Base-by-base conservation (phyloP, 345 rosid species). In the Populus deltoides region DNA sequence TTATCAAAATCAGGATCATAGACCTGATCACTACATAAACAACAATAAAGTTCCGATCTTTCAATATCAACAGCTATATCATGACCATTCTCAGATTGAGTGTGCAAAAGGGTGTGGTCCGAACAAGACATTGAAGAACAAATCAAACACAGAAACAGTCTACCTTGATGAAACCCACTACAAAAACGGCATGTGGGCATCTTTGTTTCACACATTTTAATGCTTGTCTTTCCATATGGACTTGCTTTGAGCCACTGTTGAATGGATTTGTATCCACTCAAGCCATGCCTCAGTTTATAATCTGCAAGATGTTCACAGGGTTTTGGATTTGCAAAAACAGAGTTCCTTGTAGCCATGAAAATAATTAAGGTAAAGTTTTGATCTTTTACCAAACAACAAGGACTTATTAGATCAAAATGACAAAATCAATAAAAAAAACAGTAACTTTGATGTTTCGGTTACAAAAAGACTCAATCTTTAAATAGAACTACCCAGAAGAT, bases 301-400 rank as follows among this genome's bases (percentile, higher is more conserved):
- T 90, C 88, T 35, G 93, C 90, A 24, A 92, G 87, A 84, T 94
- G 98, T 68, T 79, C 81, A 89, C 97, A 94, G 65, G 87, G 88
- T 71, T 89, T 88, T 66, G 97, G 92, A 55, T 79, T 83, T 73
- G 87, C 68, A 81, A 71, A 77, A 68, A 75, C 80, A 79, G 84
- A 72, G 80, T 82, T 86, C 74, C 89, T 81, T 74, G 85, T 77
- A 68, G 87, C 83, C 97, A 93, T 90, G 76, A 38, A 62, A 78
- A 80, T 66, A 43, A 53, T 43, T 62, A 57, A 13, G 24, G 57
- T 3, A 67, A 72, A 16, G 29, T 63, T 33, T 70, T 39, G 72
- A 68, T 75, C 79, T 61, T 62, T 25, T 66, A 70, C 25, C 27
- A 70, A 25, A 25, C 18, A 71, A 70, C 51, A 68, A 5, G 5